Conservation (phyloP, 2,329 filamentous ascomycete genomes). For the Aaosphaeria pasadenensis region DNA sequence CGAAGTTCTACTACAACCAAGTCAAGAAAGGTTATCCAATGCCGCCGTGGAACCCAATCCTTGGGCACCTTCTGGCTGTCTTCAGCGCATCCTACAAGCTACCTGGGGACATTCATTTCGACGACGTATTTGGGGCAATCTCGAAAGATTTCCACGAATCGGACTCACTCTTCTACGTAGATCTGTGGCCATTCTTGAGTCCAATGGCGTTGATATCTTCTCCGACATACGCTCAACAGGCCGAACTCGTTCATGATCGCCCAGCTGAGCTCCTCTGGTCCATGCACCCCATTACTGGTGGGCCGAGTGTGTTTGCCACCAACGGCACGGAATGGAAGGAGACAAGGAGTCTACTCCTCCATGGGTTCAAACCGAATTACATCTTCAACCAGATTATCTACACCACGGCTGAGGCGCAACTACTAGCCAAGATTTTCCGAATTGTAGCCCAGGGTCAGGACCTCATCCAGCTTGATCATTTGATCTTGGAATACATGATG, state of each 20-base stretch:
- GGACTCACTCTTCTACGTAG: neutral
- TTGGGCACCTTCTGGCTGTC: constrained; percentile 10
- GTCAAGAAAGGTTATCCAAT: constrained; percentile 4
- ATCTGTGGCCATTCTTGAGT: constrained; percentile 3
- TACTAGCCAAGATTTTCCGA: constrained; percentile 1
- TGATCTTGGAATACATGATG: constrained; percentile 3
- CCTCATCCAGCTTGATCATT: constrained; percentile 1
- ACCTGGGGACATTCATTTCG: constrained; percentile 6
- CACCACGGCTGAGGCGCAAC: no score
- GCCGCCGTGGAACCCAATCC: constrained; percentile 9
- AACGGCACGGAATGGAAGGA: constrained; percentile 2
- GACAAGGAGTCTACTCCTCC: neutral
- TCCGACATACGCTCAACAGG: neutral
- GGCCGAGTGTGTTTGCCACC: neutral
- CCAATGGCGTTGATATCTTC: neutral
- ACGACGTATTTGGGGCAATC: constrained; percentile 5
- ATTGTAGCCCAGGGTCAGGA: constrained; percentile 1
- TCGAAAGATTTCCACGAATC: constrained; percentile 4
- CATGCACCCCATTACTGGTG: constrained; percentile 2
- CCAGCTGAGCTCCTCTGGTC: neutral
- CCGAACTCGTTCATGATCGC: neutral
- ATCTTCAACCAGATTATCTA: constrained; percentile 1
- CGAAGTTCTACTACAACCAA: no score
- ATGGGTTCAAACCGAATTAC: constrained; percentile 1
- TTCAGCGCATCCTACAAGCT: no score